These are phyloP conservation scores for Termitomyces sp. DNA, from an alignment of 768 basidiomycete genomes.

Conservation along the genomic window DNA sequence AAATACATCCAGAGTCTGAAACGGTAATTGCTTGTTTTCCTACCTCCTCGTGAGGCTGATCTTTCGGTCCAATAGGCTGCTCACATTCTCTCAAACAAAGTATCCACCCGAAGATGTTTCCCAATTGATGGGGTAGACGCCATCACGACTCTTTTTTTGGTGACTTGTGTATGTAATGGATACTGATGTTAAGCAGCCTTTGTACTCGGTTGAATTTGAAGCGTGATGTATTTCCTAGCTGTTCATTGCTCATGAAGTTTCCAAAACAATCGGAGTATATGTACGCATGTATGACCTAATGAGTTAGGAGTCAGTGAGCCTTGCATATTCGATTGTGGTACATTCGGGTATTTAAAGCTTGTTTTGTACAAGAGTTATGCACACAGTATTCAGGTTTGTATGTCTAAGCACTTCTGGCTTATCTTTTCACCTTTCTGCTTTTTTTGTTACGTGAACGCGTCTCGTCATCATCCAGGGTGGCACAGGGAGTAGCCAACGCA, in stretches of 20 bases:
- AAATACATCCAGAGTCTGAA: constrained; percentile 99
- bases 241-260: neutral
- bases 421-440: constrained; percentile 32
- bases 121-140: constrained; percentile 72
- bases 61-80: constrained; percentile 45
- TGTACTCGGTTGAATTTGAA: neutral
- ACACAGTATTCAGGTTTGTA: neutral
- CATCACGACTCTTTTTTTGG: neutral
- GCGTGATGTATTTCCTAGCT: neutral
- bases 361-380: neutral
- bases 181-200: neutral
- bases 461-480: constrained; percentile 14
- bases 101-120: constrained; percentile 92
- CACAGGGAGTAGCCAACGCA: constrained; percentile 41
- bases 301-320: neutral
- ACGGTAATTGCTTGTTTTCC: constrained; percentile 45
- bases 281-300: neutral
- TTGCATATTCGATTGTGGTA: neutral
- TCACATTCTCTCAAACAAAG: constrained; percentile 95
- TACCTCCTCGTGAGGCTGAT: neutral
- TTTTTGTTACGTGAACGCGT: constrained; percentile 27
- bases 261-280: neutral
- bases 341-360: neutral
- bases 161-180: constrained; percentile 2
- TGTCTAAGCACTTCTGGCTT: neutral